phyloP scores from a whole-genome alignment of 73 alveolate genomes.

The Tetrahymena thermophila region DNA sequence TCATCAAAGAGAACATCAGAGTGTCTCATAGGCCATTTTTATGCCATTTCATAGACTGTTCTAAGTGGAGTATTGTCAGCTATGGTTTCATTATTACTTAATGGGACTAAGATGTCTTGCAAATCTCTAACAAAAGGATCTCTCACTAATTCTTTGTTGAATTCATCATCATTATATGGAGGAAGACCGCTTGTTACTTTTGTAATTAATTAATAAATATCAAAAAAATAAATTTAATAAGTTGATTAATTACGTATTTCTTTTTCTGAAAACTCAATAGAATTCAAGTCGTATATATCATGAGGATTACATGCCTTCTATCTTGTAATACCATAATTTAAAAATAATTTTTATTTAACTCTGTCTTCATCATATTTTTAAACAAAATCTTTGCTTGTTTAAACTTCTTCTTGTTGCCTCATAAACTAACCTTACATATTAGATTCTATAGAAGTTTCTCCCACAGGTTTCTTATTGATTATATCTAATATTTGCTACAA shows the following conservation, averaged over 20 bases:
- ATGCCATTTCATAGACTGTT: neutral
- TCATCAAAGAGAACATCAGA: neutral
- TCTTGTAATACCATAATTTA: neutral
- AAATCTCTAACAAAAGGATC: neutral
- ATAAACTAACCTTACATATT: neutral
- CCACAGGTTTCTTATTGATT: neutral
- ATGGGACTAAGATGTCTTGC: neutral
- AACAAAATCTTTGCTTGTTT: neutral
- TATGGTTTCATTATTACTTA: neutral
- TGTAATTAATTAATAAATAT: neutral
- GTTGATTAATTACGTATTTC: neutral
- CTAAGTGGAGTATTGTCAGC: neutral
- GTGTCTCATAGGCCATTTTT: neutral
- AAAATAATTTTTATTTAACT: neutral
- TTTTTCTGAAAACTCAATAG: neutral
- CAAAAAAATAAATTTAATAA: neutral
- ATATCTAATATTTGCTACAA: neutral
- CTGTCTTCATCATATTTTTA: neutral
- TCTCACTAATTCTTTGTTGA: neutral
- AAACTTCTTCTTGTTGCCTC: neutral
- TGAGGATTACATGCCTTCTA: neutral
- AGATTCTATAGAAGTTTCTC: neutral
- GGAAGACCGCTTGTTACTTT: neutral
- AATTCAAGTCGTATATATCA: neutral
- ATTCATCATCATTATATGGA: neutral